Percentiles rank a stretch among this genome's conserved stretches.
These are phyloP conservation scores for Pelargonium cotyledonis DNA, from an alignment of 441 rosid species.

Conservation along the genomic window DNA sequence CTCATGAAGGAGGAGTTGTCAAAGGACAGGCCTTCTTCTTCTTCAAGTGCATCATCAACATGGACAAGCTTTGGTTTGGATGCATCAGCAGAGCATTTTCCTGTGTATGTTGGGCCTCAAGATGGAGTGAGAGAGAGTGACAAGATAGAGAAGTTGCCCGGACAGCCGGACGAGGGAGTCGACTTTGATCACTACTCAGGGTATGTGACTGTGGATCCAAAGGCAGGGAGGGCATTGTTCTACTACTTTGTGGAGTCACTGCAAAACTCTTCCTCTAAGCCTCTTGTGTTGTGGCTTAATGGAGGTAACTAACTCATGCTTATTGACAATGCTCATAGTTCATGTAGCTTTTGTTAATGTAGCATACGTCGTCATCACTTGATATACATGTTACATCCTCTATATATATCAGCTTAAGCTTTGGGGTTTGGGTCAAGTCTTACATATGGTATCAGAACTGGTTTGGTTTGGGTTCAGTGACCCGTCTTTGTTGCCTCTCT, in stretches of 20 bases:
- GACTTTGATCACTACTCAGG: conserved; percentile 18
- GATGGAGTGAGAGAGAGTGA: conserved; percentile 18
- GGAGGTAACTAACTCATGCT: conserved; percentile 13
- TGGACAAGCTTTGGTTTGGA: neutral
- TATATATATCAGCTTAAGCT: no score
- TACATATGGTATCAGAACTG: no score
- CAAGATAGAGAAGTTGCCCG: conserved; percentile 24
- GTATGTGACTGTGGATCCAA: conserved; percentile 13
- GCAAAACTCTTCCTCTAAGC: conserved; percentile 17
- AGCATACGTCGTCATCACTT: no score
- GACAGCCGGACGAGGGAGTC: conserved; percentile 22
- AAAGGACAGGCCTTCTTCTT: conserved; percentile 3
- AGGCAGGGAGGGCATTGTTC: conserved; percentile 15
- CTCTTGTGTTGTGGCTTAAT: conserved; percentile 17
- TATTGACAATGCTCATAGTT: neutral
- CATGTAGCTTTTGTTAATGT: no score
- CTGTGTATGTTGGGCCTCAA: conserved; percentile 13
- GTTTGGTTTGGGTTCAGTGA: no score
- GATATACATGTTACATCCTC: no score
- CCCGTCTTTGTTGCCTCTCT: no score
- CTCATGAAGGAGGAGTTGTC: conserved; percentile 15
- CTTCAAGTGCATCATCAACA: no score
- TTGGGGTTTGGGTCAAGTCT: no score
- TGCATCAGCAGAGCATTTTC: neutral
- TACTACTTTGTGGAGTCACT: conserved; percentile 20